A percentile compares a stretch with the other conserved stretches of the same genome.
Evolutionary conservation across 495 filamentous ascomycete genomes (phyloP).

Genomic region (Penicillium samsonianum): DNA sequence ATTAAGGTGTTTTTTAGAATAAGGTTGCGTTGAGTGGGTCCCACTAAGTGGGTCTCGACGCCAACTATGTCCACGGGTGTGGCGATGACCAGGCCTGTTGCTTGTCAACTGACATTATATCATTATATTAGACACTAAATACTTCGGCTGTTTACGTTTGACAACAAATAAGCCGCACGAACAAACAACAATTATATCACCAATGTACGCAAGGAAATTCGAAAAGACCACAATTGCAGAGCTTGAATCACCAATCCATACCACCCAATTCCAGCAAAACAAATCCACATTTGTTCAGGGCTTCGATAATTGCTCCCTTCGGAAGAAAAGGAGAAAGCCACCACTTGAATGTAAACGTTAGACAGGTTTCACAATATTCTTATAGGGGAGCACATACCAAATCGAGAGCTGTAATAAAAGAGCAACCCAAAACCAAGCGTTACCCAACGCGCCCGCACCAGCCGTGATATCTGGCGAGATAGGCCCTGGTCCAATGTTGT

Average conservation of each 20-base stretch:
- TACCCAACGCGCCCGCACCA: slow-evolving; percentile 49
- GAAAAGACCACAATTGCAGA: background rate
- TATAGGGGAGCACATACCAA: slow-evolving; percentile 43
- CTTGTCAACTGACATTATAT: background rate
- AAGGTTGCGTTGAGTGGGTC: no score
- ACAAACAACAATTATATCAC: background rate
- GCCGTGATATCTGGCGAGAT: slow-evolving; percentile 50
- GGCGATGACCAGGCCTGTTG: background rate
- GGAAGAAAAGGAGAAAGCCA: slow-evolving; percentile 69
- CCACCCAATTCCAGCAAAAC: background rate
- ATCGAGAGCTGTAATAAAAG: slow-evolving; percentile 62
- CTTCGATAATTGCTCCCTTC: slow-evolving; percentile 71
- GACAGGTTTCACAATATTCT: background rate
- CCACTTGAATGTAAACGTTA: slow-evolving; percentile 32
- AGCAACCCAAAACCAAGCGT: slow-evolving; percentile 68
- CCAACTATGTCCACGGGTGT: no score
- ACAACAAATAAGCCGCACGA: background rate
- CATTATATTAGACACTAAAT: slow-evolving; percentile 1
- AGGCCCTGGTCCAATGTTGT: slow-evolving; percentile 51
- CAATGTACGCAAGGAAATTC: background rate
- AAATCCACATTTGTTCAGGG: slow-evolving; percentile 41
- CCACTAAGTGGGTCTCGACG: no score
- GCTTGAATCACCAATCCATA: background rate
- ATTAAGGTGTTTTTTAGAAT: no score
- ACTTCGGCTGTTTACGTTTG: background rate